Evolutionary conservation across 2,329 filamentous ascomycete species (phyloP).

Genomic region (Arthrobotrys pseudoclavata): DNA sequence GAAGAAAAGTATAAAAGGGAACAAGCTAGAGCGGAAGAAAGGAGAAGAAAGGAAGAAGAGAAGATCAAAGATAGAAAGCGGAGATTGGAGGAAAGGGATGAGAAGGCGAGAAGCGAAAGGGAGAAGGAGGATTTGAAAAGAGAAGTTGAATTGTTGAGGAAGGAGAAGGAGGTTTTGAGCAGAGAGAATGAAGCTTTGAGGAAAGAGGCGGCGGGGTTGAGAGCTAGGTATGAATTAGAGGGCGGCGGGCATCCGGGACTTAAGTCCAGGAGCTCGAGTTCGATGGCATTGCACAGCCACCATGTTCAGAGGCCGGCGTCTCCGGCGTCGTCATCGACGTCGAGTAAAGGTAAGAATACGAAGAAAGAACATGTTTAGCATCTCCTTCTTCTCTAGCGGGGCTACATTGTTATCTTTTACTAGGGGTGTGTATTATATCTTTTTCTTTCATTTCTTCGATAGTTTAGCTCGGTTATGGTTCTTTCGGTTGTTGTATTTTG

Average conservation of each 20-base stretch:
- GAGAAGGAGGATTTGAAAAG: slow-evolving; percentile 69
- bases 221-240: slow-evolving; percentile 37
- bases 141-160: slow-evolving; percentile 71
- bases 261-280: slow-evolving; percentile 44
- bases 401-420: not conserved
- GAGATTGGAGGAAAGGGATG: slow-evolving; percentile 72
- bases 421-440: slow-evolving; percentile 1
- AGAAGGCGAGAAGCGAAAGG: slow-evolving; percentile 29
- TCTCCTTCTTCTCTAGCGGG: not conserved
- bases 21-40: slow-evolving; percentile 75
- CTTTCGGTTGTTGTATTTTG: slow-evolving; percentile 3
- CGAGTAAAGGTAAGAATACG: slow-evolving; percentile 33
- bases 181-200: slow-evolving; percentile 72
- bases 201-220: slow-evolving; percentile 67
- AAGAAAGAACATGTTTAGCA: not conserved
- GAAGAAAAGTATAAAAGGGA: slow-evolving; percentile 77
- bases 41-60: slow-evolving; percentile 74
- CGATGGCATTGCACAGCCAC: slow-evolving; percentile 30
- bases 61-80: slow-evolving; percentile 71
- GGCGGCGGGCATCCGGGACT: not conserved
- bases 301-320: slow-evolving; percentile 41
- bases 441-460: not conserved
- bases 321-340: slow-evolving; percentile 44
- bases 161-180: slow-evolving; percentile 71
- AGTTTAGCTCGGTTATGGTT: too few relatives aligned